Conservation (phyloP, 331 rosid species). For the Cydonia oblonga region DNA sequence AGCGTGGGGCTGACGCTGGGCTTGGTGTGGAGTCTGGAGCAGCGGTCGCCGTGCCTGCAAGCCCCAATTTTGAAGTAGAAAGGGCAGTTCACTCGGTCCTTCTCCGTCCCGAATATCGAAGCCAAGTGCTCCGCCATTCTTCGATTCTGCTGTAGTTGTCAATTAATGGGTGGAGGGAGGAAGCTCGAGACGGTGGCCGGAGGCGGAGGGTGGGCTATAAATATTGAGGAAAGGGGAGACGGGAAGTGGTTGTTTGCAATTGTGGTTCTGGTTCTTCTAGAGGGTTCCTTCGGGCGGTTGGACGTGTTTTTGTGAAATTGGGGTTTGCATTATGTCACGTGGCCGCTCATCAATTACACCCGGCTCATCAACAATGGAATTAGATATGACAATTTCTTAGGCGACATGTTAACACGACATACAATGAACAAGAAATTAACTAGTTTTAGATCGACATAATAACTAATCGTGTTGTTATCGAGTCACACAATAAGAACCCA, state of each 20-base stretch:
- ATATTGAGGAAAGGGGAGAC: not conserved
- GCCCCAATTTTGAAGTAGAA: conserved; percentile 65
- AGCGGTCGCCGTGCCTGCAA: conserved; percentile 51
- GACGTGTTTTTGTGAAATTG: no score
- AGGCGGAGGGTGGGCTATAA: not conserved
- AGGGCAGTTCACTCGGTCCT: conserved; percentile 58
- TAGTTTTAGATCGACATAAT: no score
- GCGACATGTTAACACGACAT: no score
- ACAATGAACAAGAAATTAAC: no score
- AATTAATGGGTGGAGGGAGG: not conserved
- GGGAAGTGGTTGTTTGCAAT: not conserved
- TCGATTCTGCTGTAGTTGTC: not conserved
- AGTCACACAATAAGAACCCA: no score
- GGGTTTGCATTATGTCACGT: no score
- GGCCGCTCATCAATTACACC: no score
- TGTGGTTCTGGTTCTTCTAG: not conserved
- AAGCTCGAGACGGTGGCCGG: not conserved
- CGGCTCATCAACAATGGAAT: no score
- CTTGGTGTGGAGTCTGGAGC: conserved; percentile 48
- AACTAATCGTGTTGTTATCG: no score
- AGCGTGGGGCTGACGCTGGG: conserved; percentile 56
- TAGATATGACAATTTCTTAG: no score
- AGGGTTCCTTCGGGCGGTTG: no score
- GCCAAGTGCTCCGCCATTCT: conserved; percentile 53
- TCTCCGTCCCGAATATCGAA: conserved; percentile 52